Evolutionary conservation across 2,329 filamentous ascomycete genomes (phyloP).

Genomic region (Claviceps sp.): DNA sequence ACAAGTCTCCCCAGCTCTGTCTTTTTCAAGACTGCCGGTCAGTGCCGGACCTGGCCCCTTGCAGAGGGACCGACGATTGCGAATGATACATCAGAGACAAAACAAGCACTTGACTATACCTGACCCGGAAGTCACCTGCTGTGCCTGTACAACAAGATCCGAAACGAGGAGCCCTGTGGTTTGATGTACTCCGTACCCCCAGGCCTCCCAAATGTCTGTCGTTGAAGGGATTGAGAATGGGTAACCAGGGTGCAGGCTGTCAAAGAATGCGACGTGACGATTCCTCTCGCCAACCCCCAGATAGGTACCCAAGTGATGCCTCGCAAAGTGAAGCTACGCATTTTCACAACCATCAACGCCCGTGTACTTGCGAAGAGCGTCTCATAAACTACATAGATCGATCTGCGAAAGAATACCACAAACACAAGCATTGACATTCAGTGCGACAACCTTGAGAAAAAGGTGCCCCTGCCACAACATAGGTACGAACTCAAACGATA

Average conservation of each 20-base stretch:
- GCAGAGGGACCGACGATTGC: background rate
- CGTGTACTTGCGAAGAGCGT: background rate
- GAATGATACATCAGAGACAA: background rate
- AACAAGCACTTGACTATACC: background rate
- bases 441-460: background rate
- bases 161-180: background rate
- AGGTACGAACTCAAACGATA: background rate
- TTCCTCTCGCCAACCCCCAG: background rate
- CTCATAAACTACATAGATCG: background rate
- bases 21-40: no score
- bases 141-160: background rate
- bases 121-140: background rate
- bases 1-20: no score
- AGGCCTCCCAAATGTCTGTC: background rate
- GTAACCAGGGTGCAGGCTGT: no score
- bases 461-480: background rate
- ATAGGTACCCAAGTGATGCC: background rate
- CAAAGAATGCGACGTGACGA: background rate
- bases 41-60: background rate
- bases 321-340: background rate
- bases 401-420: background rate
- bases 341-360: background rate
- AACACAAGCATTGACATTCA: conserved; percentile 5
- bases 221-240: no score
- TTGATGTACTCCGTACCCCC: background rate